Base-by-base conservation (phyloP, 441 rosid genomes). In the Mallotus repandus region DNA sequence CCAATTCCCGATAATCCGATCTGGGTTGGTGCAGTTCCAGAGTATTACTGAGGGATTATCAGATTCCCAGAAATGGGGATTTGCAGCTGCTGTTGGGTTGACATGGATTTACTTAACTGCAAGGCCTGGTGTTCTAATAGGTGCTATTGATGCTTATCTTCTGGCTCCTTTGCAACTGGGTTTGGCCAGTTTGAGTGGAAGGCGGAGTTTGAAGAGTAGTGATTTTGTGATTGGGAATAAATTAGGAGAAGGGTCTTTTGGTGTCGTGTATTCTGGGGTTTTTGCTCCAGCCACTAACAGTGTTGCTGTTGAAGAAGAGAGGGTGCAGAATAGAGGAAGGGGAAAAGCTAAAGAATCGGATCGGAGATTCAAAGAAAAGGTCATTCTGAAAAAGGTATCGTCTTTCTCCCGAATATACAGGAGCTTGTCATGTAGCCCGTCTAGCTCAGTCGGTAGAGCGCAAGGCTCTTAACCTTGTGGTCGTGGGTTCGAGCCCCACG, bases 231-330 rank as follows among this genome's bases (percentile, higher is more conserved):
- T 95, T 52, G 88, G 86, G n/a, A 86, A 90, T 65, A 93, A 91
- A 79, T 66, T 95, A 49, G 99, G 99, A 11, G 99, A 95, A 88
- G 99, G 99, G 75, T 89, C 97, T 50, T 95, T 91, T 75, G 98
- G 99, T 41, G 80, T 92, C 66, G 99, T 95, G 29, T 92, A 95
- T 72, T 84, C 89, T 19, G 99, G 99, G 13, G 86, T 79, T 35
- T 67, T 92, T 73, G 86, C 89, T 79, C 98, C 98, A 12, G 5
- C 41, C 7, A 38, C 41, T 38, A 90, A 88, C 76, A 82, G 80
- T 54, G 62, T 9, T 70, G 82, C 78, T 48, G 72, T 41, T 55
- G 75, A 56, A 41, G 89, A 90, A 72, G 94, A 86, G 57, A 78
- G 73, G 29, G 78, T 69, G 66, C 77, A 69, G 67, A 88, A 69